Conservation (phyloP, 352 stramenopile species). For the Pythium sukuiense region DNA sequence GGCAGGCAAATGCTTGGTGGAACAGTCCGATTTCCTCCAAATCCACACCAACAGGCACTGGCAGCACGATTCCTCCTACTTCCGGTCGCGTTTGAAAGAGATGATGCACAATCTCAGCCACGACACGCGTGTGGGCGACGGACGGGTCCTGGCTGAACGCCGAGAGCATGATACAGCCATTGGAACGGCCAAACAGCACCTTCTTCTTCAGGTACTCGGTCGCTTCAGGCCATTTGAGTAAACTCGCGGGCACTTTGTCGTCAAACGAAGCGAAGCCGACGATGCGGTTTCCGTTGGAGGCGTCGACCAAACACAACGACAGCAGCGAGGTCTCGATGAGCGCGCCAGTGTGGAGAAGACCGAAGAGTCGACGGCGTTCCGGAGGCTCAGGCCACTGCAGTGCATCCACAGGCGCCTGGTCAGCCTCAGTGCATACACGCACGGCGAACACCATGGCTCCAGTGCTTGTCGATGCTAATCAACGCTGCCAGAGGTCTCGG, state of each 20-base stretch:
- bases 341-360: constrained; percentile 50
- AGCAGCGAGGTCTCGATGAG: constrained; percentile 64
- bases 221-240: constrained; percentile 57
- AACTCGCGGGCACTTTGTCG: constrained; percentile 42
- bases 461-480: not conserved
- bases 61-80: constrained; percentile 52
- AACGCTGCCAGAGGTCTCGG: not conserved
- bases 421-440: constrained; percentile 41
- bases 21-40: constrained; percentile 61
- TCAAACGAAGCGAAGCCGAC: constrained; percentile 67
- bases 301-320: constrained; percentile 44
- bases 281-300: constrained; percentile 6
- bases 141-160: constrained; percentile 42
- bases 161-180: constrained; percentile 56
- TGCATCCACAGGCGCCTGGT: constrained; percentile 40
- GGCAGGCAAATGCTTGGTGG: constrained; percentile 56
- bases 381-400: constrained; percentile 42
- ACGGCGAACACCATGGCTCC: constrained; percentile 33
- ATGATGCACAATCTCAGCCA: constrained; percentile 41
- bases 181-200: constrained; percentile 43
- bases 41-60: constrained; percentile 49
- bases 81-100: constrained; percentile 40
- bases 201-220: constrained; percentile 68
- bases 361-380: constrained; percentile 57
- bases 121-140: constrained; percentile 26